Evolutionary conservation across 2,329 filamentous ascomycete species (phyloP).

Genomic region (Cercospora citrullina): DNA sequence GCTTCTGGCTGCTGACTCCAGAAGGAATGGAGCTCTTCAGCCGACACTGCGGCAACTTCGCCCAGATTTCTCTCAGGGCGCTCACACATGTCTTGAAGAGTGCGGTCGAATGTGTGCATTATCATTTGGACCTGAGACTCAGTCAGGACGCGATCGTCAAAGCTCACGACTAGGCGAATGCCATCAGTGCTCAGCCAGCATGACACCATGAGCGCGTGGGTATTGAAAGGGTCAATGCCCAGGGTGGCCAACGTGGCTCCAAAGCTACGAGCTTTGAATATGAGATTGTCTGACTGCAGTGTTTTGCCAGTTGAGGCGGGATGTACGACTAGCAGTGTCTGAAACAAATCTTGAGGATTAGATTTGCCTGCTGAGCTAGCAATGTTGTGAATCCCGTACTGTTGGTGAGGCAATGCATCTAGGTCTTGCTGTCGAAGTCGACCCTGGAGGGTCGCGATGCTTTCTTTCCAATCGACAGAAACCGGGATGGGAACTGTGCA

Average conservation of each 20-base stretch:
- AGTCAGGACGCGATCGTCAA: constrained; percentile 6
- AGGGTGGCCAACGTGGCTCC: not conserved
- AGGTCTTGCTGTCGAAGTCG: constrained; percentile 8
- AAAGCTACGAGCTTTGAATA: not conserved
- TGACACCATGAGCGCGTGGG: constrained; percentile 4
- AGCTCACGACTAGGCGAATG: not conserved
- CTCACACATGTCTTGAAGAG: not conserved
- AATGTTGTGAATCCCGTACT: constrained; percentile 15
- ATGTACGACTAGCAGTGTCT: constrained; percentile 55
- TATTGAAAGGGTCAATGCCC: constrained; percentile 8
- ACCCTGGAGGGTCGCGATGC: constrained; percentile 5
- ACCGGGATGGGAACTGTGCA: constrained; percentile 17
- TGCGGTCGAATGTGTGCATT: constrained; percentile 3
- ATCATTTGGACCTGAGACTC: constrained; percentile 1
- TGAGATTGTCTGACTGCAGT: not conserved
- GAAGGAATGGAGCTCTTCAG: constrained; percentile 1
- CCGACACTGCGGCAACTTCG: not conserved
- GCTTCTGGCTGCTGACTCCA: constrained; percentile 2
- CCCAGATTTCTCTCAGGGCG: not conserved
- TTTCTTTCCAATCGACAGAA: not conserved
- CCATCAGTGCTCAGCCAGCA: not conserved
- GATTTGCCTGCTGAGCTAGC: not conserved
- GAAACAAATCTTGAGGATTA: constrained; percentile 54
- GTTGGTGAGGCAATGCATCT: constrained; percentile 16
- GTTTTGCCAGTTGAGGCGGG: not conserved